Conservation (phyloP, 2,329 filamentous ascomycete species). For the Davidsoniella eucalypti region DNA sequence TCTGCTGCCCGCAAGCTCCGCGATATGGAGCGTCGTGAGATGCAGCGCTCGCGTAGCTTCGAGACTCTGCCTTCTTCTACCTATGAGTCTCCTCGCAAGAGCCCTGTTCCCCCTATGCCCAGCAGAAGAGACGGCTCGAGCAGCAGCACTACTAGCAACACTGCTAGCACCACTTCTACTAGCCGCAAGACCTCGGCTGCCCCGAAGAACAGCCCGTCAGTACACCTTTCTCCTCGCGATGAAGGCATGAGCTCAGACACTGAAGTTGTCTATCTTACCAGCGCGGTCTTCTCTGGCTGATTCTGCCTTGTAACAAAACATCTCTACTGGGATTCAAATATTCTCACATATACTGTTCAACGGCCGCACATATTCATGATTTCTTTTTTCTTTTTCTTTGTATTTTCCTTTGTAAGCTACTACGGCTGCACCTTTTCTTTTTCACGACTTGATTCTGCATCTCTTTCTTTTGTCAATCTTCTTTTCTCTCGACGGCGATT, state of each 20-base stretch:
- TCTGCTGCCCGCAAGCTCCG: constrained; percentile 12
- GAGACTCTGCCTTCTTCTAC: constrained; percentile 29
- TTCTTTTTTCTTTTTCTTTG: constrained; percentile 8
- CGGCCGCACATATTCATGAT: no score
- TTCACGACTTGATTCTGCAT: constrained; percentile 7
- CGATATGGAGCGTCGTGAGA: constrained; percentile 24
- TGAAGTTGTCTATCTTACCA: constrained; percentile 29
- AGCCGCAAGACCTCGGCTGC: constrained; percentile 21
- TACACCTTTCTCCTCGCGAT: constrained; percentile 14
- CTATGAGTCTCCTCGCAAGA: constrained; percentile 9
- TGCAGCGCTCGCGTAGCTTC: constrained; percentile 34
- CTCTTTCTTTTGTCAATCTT: constrained; percentile 6
- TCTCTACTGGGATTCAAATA: constrained; percentile 1
- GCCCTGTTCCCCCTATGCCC: constrained; percentile 4
- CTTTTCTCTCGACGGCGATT: constrained; percentile 1
- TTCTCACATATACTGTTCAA: no score
- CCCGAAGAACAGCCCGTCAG: constrained; percentile 16
- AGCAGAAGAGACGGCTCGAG: no score
- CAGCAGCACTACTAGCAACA: no score
- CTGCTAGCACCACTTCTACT: constrained; percentile 16
- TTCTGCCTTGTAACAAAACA: not conserved
- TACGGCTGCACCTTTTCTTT: no score
- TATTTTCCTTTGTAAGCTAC: not conserved
- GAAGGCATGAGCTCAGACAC: constrained; percentile 17
- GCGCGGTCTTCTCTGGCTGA: constrained; percentile 31